Conservation (phyloP, 257 asterid genomes). For the Lavandula angustifolia region DNA sequence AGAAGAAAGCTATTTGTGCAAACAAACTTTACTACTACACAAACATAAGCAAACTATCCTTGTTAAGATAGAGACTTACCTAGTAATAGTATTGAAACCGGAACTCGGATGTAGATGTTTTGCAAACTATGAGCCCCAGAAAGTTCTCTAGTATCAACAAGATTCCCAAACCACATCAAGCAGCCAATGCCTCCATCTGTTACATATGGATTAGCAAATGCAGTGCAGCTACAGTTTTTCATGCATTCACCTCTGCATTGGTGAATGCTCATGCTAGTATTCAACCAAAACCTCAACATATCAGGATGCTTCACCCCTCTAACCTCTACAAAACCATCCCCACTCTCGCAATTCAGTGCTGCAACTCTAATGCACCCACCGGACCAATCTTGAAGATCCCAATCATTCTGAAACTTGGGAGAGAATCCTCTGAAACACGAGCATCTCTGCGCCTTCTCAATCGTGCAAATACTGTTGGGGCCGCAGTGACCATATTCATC, state of each 20-base stretch:
- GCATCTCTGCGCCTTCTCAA: constrained; percentile 11
- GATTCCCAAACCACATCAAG: constrained; percentile 40
- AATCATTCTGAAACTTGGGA: constrained; percentile 11
- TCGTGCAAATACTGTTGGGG: constrained; percentile 30
- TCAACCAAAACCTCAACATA: too few relatives aligned
- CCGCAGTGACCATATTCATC: constrained; percentile 39
- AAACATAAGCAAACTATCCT: too few relatives aligned
- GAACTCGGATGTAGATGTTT: constrained; percentile 26
- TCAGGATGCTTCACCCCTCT: too few relatives aligned
- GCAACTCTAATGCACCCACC: constrained; percentile 33
- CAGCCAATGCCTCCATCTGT: constrained; percentile 36
- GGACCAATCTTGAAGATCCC: constrained; percentile 33
- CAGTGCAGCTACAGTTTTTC: constrained; percentile 17
- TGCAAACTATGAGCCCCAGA: constrained; percentile 20
- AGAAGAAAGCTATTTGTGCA: too few relatives aligned
- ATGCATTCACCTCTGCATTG: too few relatives aligned
- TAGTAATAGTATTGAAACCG: constrained; percentile 24
- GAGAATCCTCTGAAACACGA: constrained; percentile 32
- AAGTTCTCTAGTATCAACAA: constrained; percentile 26
- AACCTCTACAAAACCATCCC: constrained; percentile 40
- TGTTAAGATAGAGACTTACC: neutral
- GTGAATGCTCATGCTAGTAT: too few relatives aligned
- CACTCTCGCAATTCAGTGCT: constrained; percentile 22
- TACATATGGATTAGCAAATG: constrained; percentile 38
- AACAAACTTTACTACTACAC: too few relatives aligned